A percentile compares a stretch with the other conserved stretches of the same genome.
Conservation (phyloP, 345 rosid genomes). For the Firmiana major region DNA sequence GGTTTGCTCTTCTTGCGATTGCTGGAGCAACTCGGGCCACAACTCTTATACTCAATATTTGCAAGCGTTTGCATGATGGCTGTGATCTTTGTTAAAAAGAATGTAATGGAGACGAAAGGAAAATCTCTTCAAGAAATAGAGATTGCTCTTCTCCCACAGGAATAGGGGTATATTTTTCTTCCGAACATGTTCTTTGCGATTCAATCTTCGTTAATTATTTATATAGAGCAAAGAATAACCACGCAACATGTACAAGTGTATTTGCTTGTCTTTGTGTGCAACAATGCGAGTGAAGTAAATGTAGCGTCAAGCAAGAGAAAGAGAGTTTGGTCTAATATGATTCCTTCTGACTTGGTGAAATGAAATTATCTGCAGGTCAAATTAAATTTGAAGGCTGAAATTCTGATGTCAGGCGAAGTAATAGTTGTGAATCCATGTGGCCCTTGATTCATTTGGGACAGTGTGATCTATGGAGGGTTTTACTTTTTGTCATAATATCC, state of each 20-base stretch:
- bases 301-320: no score
- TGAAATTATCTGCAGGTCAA: neutral
- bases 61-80: constrained; percentile 77
- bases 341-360: neutral
- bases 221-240: neutral
- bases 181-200: no score
- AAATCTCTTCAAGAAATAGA: constrained; percentile 97
- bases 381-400: neutral
- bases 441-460: no score
- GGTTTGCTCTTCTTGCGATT: constrained; percentile 85
- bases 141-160: constrained; percentile 77
- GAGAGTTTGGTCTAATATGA: no score
- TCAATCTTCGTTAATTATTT: neutral
- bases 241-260: neutral
- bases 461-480: no score
- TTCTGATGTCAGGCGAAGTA: neutral
- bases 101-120: constrained; percentile 93
- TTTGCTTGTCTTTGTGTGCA: no score
- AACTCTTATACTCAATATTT: constrained; percentile 71
- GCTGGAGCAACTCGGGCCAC: constrained; percentile 78
- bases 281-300: no score
- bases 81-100: constrained; percentile 73
- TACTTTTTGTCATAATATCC: no score
- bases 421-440: neutral
- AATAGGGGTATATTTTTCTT: constrained; percentile 15